Evolutionary conservation across 805 yeast genomes (phyloP), one percentile per base, ranked within the genome.

Genomic region (Kazachstania martiniae): DNA sequence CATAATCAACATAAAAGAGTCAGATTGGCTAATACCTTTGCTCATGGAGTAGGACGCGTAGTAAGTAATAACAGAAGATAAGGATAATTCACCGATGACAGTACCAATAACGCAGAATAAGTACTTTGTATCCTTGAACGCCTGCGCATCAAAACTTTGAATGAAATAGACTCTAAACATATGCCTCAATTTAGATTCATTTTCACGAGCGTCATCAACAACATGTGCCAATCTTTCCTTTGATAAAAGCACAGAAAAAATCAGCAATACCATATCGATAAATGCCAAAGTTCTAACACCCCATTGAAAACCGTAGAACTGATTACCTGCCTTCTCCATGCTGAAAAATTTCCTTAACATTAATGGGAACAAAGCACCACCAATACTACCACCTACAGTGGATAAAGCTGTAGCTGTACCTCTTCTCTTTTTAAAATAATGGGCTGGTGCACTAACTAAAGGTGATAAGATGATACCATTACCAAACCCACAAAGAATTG

Each of bases 371-470:
- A 68, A 37, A 38, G 67, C 59, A 21, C 77, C 77, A 25, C 77
- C 77, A 15, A 72, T 25, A 10, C 72, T 63, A 3, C 74, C 76
- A 25, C 77, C 77, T 16, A 62, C 59, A 5, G 68, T 61, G 0
- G 72, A 64, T 3, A 68, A 27, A 1, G 72, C 70, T 7, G 57
- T 53, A 15, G 75, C 77, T 33, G 63, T 54, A 2, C 80, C 85
- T 46, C 84, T 61, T 40, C 59, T 71, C 28, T 51, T 60, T 32
- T 63, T 59, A 46, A 77, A 78, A 70, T 81, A 78, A 41, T 77
- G 85, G 18, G 76, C 68, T 8, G 77, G 62, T 10, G 70, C 72
- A 10, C 80, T 71, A 6, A 77, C 55, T 22, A 71, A 51, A 1
- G 84, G 83, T 15, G 74, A 64, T 50, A 72, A 59, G 18, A 74